These are phyloP conservation scores for Thymus mandschuricus DNA, from an alignment of 257 asterid species.

Conservation along the genomic window DNA sequence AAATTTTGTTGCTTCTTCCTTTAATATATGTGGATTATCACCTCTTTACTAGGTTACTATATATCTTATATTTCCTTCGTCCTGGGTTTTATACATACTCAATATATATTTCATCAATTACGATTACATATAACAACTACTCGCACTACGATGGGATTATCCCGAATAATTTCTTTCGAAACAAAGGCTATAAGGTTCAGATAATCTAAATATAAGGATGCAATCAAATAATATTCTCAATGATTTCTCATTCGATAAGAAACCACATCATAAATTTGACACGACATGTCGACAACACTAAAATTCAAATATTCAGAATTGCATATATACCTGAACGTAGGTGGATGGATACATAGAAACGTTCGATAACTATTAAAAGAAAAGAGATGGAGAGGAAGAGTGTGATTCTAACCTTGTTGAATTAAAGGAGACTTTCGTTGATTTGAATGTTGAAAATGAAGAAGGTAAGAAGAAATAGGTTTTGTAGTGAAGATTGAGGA, in stretches of 20 bases:
- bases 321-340: neutral
- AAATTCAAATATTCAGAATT: neutral
- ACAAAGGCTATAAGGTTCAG: too few species aligned
- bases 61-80: too few species aligned
- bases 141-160: neutral
- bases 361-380: neutral
- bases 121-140: neutral
- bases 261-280: neutral
- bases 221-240: too few species aligned
- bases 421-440: conserved; percentile 7
- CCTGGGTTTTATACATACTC: too few species aligned
- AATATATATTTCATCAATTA: neutral
- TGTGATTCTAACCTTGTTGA: conserved; percentile 32
- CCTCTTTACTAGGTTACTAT: neutral
- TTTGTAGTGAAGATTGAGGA: conserved; percentile 31
- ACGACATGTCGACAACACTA: neutral
- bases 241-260: too few species aligned
- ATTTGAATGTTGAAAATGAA: conserved; percentile 28
- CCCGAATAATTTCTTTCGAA: too few species aligned
- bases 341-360: neutral
- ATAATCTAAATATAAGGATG: too few species aligned
- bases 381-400: neutral
- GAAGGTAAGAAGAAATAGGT: conserved; percentile 11
- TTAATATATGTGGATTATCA: too few species aligned
- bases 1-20: neutral